Evolutionary conservation across 202 grass and related monocot species (phyloP).

Genomic region (Hordeum pubiflorum): DNA sequence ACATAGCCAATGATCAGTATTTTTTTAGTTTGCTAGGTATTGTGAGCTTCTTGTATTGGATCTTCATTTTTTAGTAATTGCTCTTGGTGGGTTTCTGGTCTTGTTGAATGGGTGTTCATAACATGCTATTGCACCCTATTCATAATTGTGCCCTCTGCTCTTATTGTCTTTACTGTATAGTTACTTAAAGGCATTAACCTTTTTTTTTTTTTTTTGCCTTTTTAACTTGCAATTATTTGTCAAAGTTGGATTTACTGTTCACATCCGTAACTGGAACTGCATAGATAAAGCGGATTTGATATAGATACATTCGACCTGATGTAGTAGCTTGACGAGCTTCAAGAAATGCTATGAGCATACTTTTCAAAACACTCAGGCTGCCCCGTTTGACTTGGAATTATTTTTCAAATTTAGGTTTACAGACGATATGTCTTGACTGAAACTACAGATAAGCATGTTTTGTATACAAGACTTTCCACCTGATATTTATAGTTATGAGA

Average conservation of each 20-base stretch:
- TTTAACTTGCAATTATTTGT: not conserved
- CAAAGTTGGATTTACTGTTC: not conserved
- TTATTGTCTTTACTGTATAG: conserved; percentile 14
- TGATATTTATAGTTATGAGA: not conserved
- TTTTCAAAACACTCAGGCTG: not conserved
- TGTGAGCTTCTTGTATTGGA: not conserved
- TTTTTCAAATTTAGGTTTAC: not conserved
- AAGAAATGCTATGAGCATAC: not conserved
- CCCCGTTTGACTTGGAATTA: not conserved
- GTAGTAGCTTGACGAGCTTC: not conserved
- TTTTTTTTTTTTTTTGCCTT: not conserved
- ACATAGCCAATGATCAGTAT: not conserved
- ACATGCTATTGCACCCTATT: conserved; percentile 1
- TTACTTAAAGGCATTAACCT: not conserved
- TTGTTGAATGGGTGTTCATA: not conserved
- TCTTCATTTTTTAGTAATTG: not conserved
- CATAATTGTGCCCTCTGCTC: not conserved
- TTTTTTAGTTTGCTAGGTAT: not conserved
- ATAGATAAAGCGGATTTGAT: not conserved
- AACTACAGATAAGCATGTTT: not conserved
- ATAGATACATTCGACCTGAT: not conserved
- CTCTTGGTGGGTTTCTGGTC: not conserved
- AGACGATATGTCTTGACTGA: not conserved
- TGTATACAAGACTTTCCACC: not conserved
- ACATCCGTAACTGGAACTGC: not conserved